Conservation (phyloP, 2,329 filamentous ascomycete genomes). For the Fusarium sacchari region DNA sequence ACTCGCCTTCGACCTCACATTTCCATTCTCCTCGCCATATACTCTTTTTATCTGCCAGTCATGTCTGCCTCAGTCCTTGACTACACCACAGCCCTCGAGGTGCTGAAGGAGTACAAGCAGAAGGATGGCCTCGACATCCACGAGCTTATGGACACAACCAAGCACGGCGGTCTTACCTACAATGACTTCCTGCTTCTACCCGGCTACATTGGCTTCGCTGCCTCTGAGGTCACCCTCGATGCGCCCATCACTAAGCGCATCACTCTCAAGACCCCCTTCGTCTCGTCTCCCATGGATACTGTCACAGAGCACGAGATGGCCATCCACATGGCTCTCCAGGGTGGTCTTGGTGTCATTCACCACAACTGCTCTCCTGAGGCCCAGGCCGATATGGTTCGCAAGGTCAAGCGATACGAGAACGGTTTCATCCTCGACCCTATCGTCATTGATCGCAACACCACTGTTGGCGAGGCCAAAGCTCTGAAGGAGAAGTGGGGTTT, state of each 20-base stretch:
- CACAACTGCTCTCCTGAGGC: conserved; percentile 99
- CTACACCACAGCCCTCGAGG: conserved; percentile 78
- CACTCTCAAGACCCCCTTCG: conserved; percentile 93
- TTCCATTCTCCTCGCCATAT: conserved; percentile 44
- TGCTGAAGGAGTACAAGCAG: conserved; percentile 82
- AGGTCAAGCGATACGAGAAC: conserved; percentile 99
- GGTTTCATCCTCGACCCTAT: conserved; percentile 98
- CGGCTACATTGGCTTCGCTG: conserved; percentile 97
- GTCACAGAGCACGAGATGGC: conserved; percentile 99
- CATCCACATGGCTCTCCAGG: conserved; percentile 92
- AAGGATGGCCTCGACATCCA: conserved; percentile 88
- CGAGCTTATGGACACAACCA: conserved; percentile 88
- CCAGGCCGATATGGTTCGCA: conserved; percentile 98
- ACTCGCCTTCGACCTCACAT: conserved; percentile 57
- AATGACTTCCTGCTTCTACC: conserved; percentile 98
- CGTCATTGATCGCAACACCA: conserved; percentile 87
- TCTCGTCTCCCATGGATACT: conserved; percentile 99
- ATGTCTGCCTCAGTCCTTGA: conserved; percentile 81
- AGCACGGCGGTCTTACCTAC: conserved; percentile 94
- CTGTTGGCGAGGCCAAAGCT: conserved; percentile 88
- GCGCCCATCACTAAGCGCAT: conserved; percentile 96
- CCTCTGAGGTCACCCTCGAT: conserved; percentile 87
- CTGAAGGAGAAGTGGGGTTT: conserved; percentile 99
- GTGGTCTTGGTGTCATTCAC: conserved; percentile 93
- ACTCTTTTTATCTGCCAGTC: conserved; percentile 45